A percentile compares a stretch with the other conserved stretches of the same genome.
Conservation (phyloP, 371 early-diverging fungal species). For the Coemansia sp. region DNA sequence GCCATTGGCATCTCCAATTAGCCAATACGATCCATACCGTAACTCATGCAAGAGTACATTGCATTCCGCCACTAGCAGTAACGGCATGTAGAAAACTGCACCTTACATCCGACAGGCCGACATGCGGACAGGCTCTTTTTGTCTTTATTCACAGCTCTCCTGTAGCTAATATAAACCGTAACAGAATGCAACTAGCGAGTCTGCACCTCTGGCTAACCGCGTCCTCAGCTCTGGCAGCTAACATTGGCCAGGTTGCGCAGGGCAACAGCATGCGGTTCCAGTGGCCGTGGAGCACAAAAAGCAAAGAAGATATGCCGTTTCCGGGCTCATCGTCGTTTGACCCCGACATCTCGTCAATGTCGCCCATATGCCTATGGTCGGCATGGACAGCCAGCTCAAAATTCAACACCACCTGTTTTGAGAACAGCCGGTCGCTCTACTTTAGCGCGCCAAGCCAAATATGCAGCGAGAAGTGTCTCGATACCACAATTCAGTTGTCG, state of each 20-base stretch:
- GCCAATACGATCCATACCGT: too few relatives aligned
- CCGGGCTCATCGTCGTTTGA: conserved; percentile 19
- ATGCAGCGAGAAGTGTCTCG: conserved; percentile 29
- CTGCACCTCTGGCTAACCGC: not conserved
- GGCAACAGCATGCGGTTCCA: conserved; percentile 9
- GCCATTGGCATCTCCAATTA: too few relatives aligned
- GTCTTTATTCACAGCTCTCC: not conserved
- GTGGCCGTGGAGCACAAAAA: conserved; percentile 32
- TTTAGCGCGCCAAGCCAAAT: conserved; percentile 41
- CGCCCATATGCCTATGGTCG: conserved; percentile 29
- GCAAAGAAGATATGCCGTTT: conserved; percentile 18
- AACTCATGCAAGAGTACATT: too few relatives aligned
- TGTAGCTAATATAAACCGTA: not conserved
- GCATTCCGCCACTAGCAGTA: not conserved
- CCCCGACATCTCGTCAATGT: conserved; percentile 23
- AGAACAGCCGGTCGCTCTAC: conserved; percentile 26
- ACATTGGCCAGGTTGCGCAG: not conserved
- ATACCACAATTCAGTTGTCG: conserved; percentile 29
- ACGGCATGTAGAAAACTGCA: not conserved
- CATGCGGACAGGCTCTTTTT: too few relatives aligned
- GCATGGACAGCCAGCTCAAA: conserved; percentile 4
- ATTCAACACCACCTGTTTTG: conserved; percentile 33
- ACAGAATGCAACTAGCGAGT: not conserved
- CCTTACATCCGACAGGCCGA: not conserved
- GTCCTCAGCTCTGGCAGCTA: conserved; percentile 2